Evolutionary conservation across 1,284 basidiomycete species (phyloP).

Genomic region (Caloboletus inedulis): DNA sequence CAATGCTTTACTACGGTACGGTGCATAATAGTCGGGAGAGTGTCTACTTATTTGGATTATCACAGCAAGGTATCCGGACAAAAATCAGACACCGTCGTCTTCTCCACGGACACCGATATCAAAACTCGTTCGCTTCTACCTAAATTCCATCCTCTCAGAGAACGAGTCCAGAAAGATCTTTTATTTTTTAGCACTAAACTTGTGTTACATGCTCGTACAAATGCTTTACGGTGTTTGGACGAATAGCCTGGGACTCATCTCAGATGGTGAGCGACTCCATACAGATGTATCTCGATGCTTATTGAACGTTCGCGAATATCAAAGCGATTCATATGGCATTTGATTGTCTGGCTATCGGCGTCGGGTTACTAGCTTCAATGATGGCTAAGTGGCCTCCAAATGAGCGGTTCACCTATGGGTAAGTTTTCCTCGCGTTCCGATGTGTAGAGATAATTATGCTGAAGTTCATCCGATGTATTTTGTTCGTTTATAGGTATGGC

Average conservation of each 20-base stretch:
- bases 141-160: constrained; percentile 88
- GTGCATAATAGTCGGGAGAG: not conserved
- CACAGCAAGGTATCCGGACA: constrained; percentile 56
- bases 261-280: constrained; percentile 69
- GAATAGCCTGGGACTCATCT: constrained; percentile 94
- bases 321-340: constrained; percentile 99
- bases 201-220: constrained; percentile 95
- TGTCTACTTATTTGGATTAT: constrained; percentile 6
- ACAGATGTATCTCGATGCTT: not conserved
- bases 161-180: constrained; percentile 94
- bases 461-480: not conserved
- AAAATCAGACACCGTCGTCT: constrained; percentile 41
- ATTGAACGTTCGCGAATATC: constrained; percentile 4
- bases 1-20: constrained; percentile 60
- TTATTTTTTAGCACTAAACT: constrained; percentile 93
- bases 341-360: constrained; percentile 96
- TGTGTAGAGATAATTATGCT: not conserved
- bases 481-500: constrained; percentile 63
- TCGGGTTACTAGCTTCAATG: constrained; percentile 94
- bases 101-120: constrained; percentile 54
- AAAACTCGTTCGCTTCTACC: constrained; percentile 65
- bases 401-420: constrained; percentile 94
- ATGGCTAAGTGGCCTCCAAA: constrained; percentile 98
- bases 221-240: constrained; percentile 98
- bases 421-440: constrained; percentile 19